Base-by-base conservation (phyloP, 805 yeast species). In the Teunomyces cretensis region DNA sequence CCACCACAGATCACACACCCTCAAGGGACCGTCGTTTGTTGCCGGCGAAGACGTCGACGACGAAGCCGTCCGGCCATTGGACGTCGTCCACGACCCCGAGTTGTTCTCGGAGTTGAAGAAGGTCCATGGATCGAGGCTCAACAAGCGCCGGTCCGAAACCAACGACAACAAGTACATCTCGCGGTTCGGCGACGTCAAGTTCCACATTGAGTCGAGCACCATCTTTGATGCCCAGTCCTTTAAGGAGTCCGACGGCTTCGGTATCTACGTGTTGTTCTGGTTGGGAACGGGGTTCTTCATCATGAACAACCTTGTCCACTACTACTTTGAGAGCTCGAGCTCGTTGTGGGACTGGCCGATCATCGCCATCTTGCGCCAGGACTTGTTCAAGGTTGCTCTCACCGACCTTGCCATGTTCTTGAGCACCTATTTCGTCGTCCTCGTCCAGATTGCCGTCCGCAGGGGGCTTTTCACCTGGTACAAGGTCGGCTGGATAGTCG, bases 191-290 rank as follows among this genome's bases (percentile, higher is more conserved):
- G 88, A 83, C 57, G 69, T 80, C 15, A 69, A 69, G 19, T 80
- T 81, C 52, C 54, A 60, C 31, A 58, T 65, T 16, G 46, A 53
- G 11, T 45, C 76, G 27, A 61, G 75, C 6, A 67, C 75, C 4
- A 81, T 84, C 13, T 72, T 84, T 49, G 91, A 84, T 56, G 66
- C 74, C 12, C 72, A 68, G 3, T 57, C 64, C 24, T 67, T 72
- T 48, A 66, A 67, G 42, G 66, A 73, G 1, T 64, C 81, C 2
- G 68, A 70, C 44, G 90, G 88, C 61, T 81, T 79, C 53, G 98
- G 98, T 2, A 76, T 94, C 48, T 92, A 82, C 62, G 84, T 88
- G 4, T 75, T 90, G 40, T 80, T 82, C 50, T 88, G 96, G 96
- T 67, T 87, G 44, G 78, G 79, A 4, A 76, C 83, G 4, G 82